phyloP scores from a whole-genome alignment of 139 green algal genomes.

The Trebouxia sp. region DNA sequence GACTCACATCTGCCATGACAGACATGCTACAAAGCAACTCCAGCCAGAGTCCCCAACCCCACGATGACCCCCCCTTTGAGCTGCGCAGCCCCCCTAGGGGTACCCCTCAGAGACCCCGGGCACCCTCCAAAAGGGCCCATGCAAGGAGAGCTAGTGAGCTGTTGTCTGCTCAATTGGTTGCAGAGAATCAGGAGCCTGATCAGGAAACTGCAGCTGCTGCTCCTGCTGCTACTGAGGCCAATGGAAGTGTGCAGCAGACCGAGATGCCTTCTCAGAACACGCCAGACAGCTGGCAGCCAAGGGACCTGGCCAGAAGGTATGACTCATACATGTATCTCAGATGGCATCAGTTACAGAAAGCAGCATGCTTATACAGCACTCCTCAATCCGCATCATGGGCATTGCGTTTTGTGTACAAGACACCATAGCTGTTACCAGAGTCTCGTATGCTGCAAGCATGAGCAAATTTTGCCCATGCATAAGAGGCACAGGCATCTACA shows the following conservation, averaged over 20 bases:
- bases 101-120: neutral
- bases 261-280: neutral
- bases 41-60: neutral
- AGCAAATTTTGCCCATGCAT: too few relatives aligned
- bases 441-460: too few relatives aligned
- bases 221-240: neutral
- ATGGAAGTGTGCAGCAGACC: neutral
- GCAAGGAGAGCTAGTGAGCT: neutral
- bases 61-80: constrained; percentile 16
- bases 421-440: too few relatives aligned
- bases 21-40: constrained; percentile 20
- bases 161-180: neutral
- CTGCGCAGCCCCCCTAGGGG: neutral
- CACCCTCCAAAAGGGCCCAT: neutral
- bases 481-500: too few relatives aligned
- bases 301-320: neutral
- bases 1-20: constrained; percentile 23
- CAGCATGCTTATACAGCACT: too few relatives aligned
- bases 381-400: too few relatives aligned
- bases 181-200: neutral
- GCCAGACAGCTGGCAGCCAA: neutral
- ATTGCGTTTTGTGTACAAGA: too few relatives aligned
- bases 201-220: neutral
- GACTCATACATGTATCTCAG: too few relatives aligned
- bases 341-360: too few relatives aligned